Conservation (phyloP, 1,139 yeast species). For the Protomyces gravidus region DNA sequence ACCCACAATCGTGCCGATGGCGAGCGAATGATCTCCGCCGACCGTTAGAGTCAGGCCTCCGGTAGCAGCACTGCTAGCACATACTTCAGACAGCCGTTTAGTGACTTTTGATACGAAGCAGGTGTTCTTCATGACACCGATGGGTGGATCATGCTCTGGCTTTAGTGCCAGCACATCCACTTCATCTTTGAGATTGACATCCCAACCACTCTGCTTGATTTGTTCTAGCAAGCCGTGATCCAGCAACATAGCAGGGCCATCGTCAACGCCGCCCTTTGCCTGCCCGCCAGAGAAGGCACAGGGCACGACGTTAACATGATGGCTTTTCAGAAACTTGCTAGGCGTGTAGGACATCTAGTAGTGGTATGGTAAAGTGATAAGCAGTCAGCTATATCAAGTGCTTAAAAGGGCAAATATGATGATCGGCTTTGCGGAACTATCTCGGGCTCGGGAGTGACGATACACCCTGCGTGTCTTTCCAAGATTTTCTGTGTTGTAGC, state of each 20-base stretch:
- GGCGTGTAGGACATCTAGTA: conserved; percentile 14
- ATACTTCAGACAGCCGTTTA: conserved; percentile 58
- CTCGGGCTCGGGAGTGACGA: no score
- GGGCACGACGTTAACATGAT: conserved; percentile 32
- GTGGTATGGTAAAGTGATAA: no score
- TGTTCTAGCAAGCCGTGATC: conserved; percentile 66
- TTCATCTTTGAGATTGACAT: conserved; percentile 54
- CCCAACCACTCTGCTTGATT: conserved; percentile 69
- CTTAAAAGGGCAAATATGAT: no score
- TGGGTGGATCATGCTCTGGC: conserved; percentile 41
- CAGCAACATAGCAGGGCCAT: conserved; percentile 79
- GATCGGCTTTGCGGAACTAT: no score
- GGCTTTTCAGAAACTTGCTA: conserved; percentile 31
- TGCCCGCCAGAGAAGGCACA: conserved; percentile 66
- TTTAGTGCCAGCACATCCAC: conserved; percentile 42
- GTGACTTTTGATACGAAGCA: conserved; percentile 72
- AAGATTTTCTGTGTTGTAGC: no score
- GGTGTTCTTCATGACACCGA: conserved; percentile 64
- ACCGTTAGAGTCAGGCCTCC: conserved; percentile 71
- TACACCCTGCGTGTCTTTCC: no score
- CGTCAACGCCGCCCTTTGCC: conserved; percentile 86
- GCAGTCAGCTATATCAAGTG: no score
- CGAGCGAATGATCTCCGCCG: conserved; percentile 97
- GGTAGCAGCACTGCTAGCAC: conserved; percentile 47
- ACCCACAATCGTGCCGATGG: conserved; percentile 87